These are phyloP conservation scores for Prunus padus DNA, from an alignment of 306 rosid genomes.

Conservation along the genomic window DNA sequence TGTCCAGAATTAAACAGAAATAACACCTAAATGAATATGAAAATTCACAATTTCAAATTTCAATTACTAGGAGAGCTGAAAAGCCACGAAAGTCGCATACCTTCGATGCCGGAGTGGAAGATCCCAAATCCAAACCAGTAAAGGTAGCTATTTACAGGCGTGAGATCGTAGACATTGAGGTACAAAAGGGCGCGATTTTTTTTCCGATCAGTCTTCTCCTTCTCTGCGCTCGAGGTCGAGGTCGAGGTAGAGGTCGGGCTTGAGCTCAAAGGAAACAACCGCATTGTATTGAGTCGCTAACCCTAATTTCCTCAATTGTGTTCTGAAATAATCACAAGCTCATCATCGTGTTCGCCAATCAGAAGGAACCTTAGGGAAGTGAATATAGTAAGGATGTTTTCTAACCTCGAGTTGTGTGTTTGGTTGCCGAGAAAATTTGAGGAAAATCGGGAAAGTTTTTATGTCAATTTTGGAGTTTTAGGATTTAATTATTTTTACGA, in stretches of 20 bases:
- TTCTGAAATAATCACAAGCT: constrained; percentile 35
- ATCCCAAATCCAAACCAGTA: constrained; percentile 77
- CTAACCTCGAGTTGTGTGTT: neutral
- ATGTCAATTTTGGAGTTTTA: neutral
- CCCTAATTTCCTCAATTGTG: constrained; percentile 23
- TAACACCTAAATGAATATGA: neutral
- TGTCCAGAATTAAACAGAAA: neutral
- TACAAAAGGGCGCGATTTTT: constrained; percentile 46
- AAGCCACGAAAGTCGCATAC: constrained; percentile 32
- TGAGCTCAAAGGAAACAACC: constrained; percentile 55
- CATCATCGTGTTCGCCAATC: constrained; percentile 26
- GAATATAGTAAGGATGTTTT: neutral
- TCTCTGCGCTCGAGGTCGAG: constrained; percentile 39
- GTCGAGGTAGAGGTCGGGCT: constrained; percentile 51
- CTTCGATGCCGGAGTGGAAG: constrained; percentile 96
- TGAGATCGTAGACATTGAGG: constrained; percentile 93
- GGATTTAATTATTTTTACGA: neutral
- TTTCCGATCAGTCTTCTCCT: constrained; percentile 32
- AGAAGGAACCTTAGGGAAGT: constrained; percentile 7
- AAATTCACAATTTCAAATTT: neutral
- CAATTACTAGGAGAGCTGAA: neutral
- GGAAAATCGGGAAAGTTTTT: neutral
- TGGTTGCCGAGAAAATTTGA: constrained; percentile 13
- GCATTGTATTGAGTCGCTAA: constrained; percentile 45
- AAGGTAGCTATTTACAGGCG: constrained; percentile 78